Conservation (phyloP, 148 eudicot genomes). For the Polygonum aviculare region DNA sequence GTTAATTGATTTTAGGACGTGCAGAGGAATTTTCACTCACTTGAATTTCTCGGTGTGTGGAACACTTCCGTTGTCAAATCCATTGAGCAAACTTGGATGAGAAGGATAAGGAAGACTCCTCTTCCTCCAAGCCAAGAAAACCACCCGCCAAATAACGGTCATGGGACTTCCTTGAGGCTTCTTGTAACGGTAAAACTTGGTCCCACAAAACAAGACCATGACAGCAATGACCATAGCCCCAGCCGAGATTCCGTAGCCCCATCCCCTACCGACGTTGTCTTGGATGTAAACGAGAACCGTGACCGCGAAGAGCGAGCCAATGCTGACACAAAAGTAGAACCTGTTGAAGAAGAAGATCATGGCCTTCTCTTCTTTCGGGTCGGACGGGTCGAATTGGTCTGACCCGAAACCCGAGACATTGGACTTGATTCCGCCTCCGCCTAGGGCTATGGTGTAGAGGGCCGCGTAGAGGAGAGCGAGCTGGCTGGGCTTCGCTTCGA, state of each 20-base stretch:
- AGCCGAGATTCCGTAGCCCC: constrained; percentile 92
- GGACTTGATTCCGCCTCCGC: constrained; percentile 92
- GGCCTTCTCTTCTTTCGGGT: constrained; percentile 75
- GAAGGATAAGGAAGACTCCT: constrained; percentile 51
- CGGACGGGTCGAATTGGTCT: constrained; percentile 70
- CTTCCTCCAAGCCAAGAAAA: constrained; percentile 66
- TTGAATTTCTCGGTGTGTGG: constrained; percentile 48
- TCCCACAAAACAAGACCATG: constrained; percentile 52
- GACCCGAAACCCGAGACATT: constrained; percentile 97
- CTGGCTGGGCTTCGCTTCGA: constrained; percentile 56
- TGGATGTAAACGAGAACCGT: constrained; percentile 85
- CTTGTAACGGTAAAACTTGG: constrained; percentile 52
- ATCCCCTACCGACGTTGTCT: constrained; percentile 82
- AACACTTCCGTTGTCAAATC: constrained; percentile 39
- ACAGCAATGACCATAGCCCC: constrained; percentile 75
- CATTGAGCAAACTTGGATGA: constrained; percentile 56
- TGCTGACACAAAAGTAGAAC: constrained; percentile 79
- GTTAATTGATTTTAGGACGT: no score
- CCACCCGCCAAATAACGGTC: constrained; percentile 81
- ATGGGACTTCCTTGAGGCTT: constrained; percentile 85
- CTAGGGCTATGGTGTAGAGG: constrained; percentile 81
- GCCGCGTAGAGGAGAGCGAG: constrained; percentile 70
- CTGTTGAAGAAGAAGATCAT: constrained; percentile 94
- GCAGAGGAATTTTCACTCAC: constrained; percentile 21
- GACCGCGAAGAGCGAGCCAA: constrained; percentile 80